phyloP scores from a whole-genome alignment of 495 filamentous ascomycete genomes.

The Lineolata rhizophorae region DNA sequence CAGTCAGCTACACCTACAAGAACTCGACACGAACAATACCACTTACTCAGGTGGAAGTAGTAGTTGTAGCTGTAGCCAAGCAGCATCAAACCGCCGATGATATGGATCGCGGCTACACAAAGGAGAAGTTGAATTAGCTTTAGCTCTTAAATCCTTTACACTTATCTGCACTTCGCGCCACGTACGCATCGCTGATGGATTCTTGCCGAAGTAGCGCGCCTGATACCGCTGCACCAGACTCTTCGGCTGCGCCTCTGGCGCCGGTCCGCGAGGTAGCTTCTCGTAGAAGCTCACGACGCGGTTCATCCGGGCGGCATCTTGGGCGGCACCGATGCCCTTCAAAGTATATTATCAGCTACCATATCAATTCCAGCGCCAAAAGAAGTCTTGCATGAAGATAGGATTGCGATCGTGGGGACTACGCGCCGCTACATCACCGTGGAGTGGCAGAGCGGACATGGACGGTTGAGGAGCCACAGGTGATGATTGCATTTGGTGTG shows the following conservation, averaged over 20 bases:
- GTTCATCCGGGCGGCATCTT: conserved; percentile 90
- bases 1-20: too few relatives aligned
- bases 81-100: conserved; percentile 48
- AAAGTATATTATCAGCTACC: conserved; percentile 14
- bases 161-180: conserved; percentile 9
- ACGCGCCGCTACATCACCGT: neutral
- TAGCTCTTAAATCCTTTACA: too few relatives aligned
- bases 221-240: conserved; percentile 76
- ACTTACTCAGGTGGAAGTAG: conserved; percentile 98
- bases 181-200: conserved; percentile 70
- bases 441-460: neutral
- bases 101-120: conserved; percentile 56
- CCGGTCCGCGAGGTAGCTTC: conserved; percentile 76
- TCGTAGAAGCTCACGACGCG: conserved; percentile 95
- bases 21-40: too few relatives aligned
- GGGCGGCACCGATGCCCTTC: conserved; percentile 74
- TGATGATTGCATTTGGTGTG: conserved; percentile 1
- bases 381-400: neutral
- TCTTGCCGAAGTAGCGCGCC: conserved; percentile 86
- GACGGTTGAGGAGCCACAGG: neutral
- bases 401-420: neutral
- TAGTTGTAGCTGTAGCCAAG: conserved; percentile 91
- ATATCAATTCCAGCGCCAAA: neutral
- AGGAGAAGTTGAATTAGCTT: conserved; percentile 8
- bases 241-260: conserved; percentile 55